phyloP scores from a whole-genome alignment of 306 rosid genomes.

The Oemleria cerasiformis region DNA sequence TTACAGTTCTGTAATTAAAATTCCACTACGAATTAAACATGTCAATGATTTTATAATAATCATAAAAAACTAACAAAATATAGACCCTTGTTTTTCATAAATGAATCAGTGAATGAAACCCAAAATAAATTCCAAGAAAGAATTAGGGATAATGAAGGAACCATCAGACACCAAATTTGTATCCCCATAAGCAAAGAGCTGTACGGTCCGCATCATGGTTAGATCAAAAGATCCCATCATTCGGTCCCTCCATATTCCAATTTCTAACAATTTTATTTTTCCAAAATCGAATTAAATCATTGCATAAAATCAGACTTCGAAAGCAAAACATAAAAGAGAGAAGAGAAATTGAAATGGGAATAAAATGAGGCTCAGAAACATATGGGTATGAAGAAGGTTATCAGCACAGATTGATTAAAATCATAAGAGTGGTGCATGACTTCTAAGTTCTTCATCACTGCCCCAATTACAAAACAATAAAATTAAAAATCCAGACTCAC shows the following conservation, averaged over 20 bases:
- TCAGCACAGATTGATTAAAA: slow-evolving; percentile 57
- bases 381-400: slow-evolving; percentile 65
- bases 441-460: slow-evolving; percentile 61
- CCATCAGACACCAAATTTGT: slow-evolving; percentile 65
- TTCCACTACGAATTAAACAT: too few relatives aligned
- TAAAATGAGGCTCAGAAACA: slow-evolving; percentile 12
- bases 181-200: slow-evolving; percentile 70
- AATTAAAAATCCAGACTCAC: not conserved
- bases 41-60: too few relatives aligned
- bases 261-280: too few relatives aligned
- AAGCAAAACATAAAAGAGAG: not conserved
- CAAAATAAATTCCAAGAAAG: too few relatives aligned
- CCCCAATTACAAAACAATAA: not conserved
- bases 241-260: slow-evolving; percentile 29
- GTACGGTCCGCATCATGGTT: slow-evolving; percentile 98
- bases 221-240: slow-evolving; percentile 60
- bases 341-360: not conserved
- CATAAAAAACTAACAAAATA: too few relatives aligned
- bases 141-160: not conserved
- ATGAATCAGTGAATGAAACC: too few relatives aligned
- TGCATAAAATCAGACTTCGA: not conserved
- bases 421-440: slow-evolving; percentile 98
- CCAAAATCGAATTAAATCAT: not conserved
- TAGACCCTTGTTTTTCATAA: too few relatives aligned
- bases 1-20: too few relatives aligned